Evolutionary conservation across 139 green algal species (phyloP).

Genomic region (Chlorella sorokiniana): DNA sequence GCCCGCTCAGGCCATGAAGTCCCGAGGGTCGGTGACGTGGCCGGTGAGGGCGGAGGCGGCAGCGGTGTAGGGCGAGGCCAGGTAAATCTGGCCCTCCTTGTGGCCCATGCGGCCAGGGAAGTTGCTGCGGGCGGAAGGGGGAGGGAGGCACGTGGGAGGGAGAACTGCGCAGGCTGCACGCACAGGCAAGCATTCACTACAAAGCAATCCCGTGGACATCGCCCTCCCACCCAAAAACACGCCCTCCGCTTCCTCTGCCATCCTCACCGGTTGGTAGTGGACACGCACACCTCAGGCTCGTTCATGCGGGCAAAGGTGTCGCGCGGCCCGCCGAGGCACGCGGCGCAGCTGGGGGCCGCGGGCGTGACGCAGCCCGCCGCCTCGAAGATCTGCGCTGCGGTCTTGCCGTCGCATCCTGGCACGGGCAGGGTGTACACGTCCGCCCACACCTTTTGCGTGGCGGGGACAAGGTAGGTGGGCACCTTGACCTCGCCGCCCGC

Average conservation of each 20-base stretch:
- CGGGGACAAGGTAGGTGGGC: constrained; percentile 94
- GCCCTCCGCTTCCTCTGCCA: not conserved
- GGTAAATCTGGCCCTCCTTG: constrained; percentile 96
- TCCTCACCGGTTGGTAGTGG: constrained; percentile 88
- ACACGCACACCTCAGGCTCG: constrained; percentile 92
- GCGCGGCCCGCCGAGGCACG: constrained; percentile 90
- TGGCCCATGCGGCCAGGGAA: constrained; percentile 98
- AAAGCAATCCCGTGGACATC: not conserved
- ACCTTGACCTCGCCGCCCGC: constrained; percentile 87
- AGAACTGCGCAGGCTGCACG: not conserved
- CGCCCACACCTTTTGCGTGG: constrained; percentile 96
- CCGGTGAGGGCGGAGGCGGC: constrained; percentile 88
- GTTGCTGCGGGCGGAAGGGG: constrained; percentile 62
- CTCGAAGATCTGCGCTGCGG: constrained; percentile 93
- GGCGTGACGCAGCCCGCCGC: constrained; percentile 88
- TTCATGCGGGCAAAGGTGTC: constrained; percentile 98
- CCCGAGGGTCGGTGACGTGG: constrained; percentile 83
- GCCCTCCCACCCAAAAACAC: not conserved
- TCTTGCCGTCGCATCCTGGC: constrained; percentile 93
- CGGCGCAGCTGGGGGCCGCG: constrained; percentile 88
- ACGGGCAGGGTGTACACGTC: constrained; percentile 93
- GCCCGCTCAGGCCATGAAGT: constrained; percentile 69
- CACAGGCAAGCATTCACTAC: not conserved
- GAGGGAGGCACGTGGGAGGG: not conserved
- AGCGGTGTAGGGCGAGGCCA: constrained; percentile 92